Base-by-base conservation (phyloP, 2,329 filamentous ascomycete genomes). In the Fusarium sp. region DNA sequence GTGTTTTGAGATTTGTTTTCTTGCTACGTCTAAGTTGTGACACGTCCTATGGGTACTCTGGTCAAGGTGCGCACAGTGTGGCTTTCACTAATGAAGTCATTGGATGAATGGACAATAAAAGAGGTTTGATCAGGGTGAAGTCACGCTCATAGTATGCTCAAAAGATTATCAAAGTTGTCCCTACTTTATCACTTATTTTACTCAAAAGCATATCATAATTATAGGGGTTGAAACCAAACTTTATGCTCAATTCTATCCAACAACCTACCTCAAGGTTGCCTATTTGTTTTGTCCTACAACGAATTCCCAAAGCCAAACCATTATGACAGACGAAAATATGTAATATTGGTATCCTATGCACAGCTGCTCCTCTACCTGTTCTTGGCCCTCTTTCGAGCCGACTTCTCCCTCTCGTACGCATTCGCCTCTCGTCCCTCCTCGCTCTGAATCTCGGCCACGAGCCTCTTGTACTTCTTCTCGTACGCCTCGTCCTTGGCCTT, bases 361-460 rank as follows among this genome's bases (percentile, higher is more conserved):
- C 42, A 44, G 40, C 42, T 61, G 53, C 25, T 64, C 60, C 53
- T 74, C 71, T 75, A 79, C 74, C 76, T 78, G 68, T 79, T 87
- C 78, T 85, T 88, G 58, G 86, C 86, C 78, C 85, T 84, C 80
- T 93, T 93, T 79, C 93, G 87, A 78, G 85, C 85, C 78, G 87
- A 86, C 85, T 90, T 96, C 85, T 96, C 93, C 75, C 91, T 86
- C 81, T 96, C 94, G 85, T 98, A 98, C 53, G 86, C 87, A 81
- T 98, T 98, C 44, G 89, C 86, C 80, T 96, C 94, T 63, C 86
- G 84, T 1, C 95, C 95, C 80, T 97, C 96, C 82, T 97, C 91
- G 72, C 91, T 93, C 82, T 99, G 95, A 75, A 99, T 97, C 86
- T 97, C 94, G 9, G 94, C 92, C 73, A 98, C 89, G 65, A 99